Conservation (phyloP, 2,329 filamentous ascomycete species). For the Alternaria sp. region DNA sequence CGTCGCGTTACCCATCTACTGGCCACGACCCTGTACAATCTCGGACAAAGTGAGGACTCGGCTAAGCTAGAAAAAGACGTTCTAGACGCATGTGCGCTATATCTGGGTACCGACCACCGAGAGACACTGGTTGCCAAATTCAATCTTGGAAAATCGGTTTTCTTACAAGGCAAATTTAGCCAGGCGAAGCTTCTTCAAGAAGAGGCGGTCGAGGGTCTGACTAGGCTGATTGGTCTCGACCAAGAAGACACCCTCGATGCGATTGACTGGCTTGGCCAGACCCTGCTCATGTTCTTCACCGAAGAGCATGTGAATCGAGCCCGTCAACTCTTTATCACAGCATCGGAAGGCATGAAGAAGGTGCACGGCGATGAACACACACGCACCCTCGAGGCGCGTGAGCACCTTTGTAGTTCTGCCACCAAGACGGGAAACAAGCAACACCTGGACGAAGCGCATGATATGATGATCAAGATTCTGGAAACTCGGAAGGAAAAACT, state of each 20-base stretch:
- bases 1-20: slow-evolving; percentile 32
- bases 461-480: slow-evolving; percentile 22
- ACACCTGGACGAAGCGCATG: slow-evolving; percentile 6
- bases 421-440: not conserved
- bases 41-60: slow-evolving; percentile 34
- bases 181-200: slow-evolving; percentile 24
- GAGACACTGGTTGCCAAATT: slow-evolving; percentile 22
- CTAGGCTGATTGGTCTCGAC: slow-evolving; percentile 22
- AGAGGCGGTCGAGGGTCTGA: slow-evolving; percentile 27
- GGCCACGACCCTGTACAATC: slow-evolving; percentile 27
- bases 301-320: slow-evolving; percentile 9
- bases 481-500: slow-evolving; percentile 24
- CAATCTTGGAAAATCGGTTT: slow-evolving; percentile 26
- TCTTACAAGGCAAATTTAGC: slow-evolving; percentile 30
- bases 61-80: slow-evolving; percentile 31
- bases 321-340: slow-evolving; percentile 10
- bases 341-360: slow-evolving; percentile 14
- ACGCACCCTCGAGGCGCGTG: slow-evolving; percentile 15
- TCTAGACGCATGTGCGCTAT: slow-evolving; percentile 23
- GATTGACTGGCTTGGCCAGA: slow-evolving; percentile 30
- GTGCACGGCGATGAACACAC: slow-evolving; percentile 14
- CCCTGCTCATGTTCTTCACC: slow-evolving; percentile 5
- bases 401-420: slow-evolving; percentile 8
- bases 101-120: too few species aligned
- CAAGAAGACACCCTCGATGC: slow-evolving; percentile 33